Conservation (phyloP, 495 filamentous ascomycete genomes). For the Hyaloscypha variabilis region DNA sequence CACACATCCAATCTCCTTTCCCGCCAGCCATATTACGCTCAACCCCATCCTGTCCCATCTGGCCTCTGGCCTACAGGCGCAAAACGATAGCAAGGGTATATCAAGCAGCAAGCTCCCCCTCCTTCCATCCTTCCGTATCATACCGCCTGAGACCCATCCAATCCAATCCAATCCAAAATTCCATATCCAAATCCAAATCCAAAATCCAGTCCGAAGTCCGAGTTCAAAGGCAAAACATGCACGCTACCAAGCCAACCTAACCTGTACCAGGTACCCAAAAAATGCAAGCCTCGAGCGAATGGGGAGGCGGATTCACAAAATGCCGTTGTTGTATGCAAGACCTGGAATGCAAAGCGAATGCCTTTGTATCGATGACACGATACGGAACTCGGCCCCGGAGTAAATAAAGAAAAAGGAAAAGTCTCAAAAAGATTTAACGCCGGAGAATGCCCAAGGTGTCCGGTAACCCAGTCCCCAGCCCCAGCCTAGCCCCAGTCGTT, state of each 20-base stretch:
- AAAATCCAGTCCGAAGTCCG: too few species aligned
- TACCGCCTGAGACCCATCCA: background rate
- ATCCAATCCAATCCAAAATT: background rate
- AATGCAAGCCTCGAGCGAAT: slow-evolving; percentile 14
- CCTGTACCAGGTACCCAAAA: background rate
- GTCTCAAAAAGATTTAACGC: slow-evolving; percentile 1
- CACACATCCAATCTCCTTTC: too few species aligned
- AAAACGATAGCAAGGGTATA: slow-evolving; percentile 4
- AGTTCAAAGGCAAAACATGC: background rate
- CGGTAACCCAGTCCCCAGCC: background rate
- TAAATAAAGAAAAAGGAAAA: too few species aligned
- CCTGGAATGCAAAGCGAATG: slow-evolving; percentile 4
- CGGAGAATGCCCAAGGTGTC: slow-evolving; percentile 4
- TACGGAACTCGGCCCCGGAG: too few species aligned
- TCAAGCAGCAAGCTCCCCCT: too few species aligned
- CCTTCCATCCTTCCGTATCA: background rate
- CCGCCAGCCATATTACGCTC: background rate
- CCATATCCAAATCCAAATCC: background rate
- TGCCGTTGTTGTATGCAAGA: background rate
- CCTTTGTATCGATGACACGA: background rate
- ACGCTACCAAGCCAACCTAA: background rate
- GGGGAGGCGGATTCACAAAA: background rate
- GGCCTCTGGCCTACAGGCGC: background rate
- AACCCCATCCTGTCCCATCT: background rate
- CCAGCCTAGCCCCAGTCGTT: slow-evolving; percentile 6